Base-by-base conservation (phyloP, 176 grass and related monocot genomes). In the Eragrostis curvula region DNA sequence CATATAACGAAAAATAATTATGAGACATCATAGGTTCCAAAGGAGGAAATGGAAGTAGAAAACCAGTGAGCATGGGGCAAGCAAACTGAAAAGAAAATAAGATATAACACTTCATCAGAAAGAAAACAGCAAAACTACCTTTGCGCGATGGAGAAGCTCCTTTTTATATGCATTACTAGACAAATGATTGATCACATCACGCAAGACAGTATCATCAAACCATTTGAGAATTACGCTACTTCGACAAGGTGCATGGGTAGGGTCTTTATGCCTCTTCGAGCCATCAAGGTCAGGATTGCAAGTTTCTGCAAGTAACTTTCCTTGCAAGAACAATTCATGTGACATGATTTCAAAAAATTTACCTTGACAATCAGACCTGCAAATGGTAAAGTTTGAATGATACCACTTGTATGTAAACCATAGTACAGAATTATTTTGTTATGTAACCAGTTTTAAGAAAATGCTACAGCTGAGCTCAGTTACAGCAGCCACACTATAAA, bases 301-400 rank as follows among this genome's bases (percentile, higher is more conserved):
- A 84, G 81, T 75, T 67, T 84, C 82, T 73, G 65, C 82, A 66
- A 83, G 63, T 60, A 93, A 48, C 76, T 80, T 93, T 78, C 88
- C 90, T 81, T 86, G 85, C 50, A 98, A 80, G 76, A 98, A 98
- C 51, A 98, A 86, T 70, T 98, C 96, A 82, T 90, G 71, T 58
- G 92, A 87, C 84, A 94, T 89, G 16, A 98, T 93, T 75, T 93
- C 84, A 51, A 98, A 86, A 66, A 95, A 44, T 85, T 71, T 89
- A 82, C 82, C 88, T 68, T 86, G 86, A 66, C 96, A 93, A 71
- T 45, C 68, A 70, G 88, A 91, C 88, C 95, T 97, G 55, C 48
- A 82, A 83, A 48, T 78, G 46, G 53, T 71, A 82, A 17, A 79
- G 9, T 63, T 79, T 85, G n/a, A 47, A 66, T 84, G 23, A 60